Percentiles rank a stretch among this genome's conserved stretches.
Conservation (phyloP, 257 asterid species). For the Scutellaria minor region DNA sequence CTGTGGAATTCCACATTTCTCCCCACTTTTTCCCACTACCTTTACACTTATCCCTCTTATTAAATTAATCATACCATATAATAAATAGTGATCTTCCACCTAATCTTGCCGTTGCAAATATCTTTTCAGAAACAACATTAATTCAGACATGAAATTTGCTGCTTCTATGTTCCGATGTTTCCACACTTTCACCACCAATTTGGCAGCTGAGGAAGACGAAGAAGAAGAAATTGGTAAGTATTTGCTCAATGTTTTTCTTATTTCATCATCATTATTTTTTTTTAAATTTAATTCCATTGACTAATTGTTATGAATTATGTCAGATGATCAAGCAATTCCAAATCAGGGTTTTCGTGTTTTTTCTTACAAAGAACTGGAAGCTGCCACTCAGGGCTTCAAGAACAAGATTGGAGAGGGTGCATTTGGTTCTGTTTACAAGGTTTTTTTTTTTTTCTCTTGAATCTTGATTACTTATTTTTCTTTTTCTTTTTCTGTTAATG, state of each 20-base stretch:
- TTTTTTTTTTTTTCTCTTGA: slow-evolving; percentile 4
- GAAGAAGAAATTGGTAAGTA: slow-evolving; percentile 21
- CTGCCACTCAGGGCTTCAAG: slow-evolving; percentile 69
- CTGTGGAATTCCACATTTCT: neutral
- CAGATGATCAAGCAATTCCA: slow-evolving; percentile 42
- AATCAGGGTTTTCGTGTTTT: slow-evolving; percentile 51
- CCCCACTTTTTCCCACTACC: neutral
- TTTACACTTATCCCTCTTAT: neutral
- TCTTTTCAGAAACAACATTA: neutral
- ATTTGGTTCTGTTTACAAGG: slow-evolving; percentile 78
- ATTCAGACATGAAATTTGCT: slow-evolving; percentile 39
- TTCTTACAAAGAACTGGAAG: slow-evolving; percentile 52
- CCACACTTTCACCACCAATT: slow-evolving; percentile 27
- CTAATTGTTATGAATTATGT: neutral
- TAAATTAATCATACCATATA: too few relatives aligned
- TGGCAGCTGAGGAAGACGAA: slow-evolving; percentile 18
- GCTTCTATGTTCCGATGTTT: slow-evolving; percentile 46
- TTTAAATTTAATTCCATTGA: neutral
- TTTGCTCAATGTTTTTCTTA: neutral
- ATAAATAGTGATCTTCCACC: too few relatives aligned
- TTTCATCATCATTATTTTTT: neutral
- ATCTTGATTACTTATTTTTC: neutral
- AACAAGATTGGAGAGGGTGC: slow-evolving; percentile 82
- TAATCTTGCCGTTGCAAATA: neutral
- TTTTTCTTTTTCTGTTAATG: neutral